phyloP scores from a whole-genome alignment of 176 grass and related monocot species.

The Oryza glaberrima region DNA sequence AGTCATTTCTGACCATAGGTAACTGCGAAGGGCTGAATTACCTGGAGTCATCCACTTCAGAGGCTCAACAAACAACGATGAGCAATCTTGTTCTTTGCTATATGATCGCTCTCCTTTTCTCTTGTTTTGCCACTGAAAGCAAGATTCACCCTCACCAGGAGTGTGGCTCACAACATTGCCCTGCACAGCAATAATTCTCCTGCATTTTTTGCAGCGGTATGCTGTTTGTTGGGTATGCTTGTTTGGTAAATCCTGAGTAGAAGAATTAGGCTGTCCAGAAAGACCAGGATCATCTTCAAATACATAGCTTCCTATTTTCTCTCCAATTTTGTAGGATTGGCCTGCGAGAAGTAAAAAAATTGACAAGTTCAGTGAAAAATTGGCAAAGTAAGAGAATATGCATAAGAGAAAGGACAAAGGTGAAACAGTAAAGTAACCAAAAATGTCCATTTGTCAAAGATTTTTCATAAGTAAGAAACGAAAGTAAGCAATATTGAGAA shows the following conservation, averaged over 20 bases:
- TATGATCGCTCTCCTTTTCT: slow-evolving; percentile 45
- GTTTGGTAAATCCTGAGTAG: slow-evolving; percentile 29
- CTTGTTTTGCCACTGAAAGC: slow-evolving; percentile 71
- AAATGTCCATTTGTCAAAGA: neutral
- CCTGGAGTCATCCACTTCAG: slow-evolving; percentile 98
- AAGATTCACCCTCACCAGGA: slow-evolving; percentile 70
- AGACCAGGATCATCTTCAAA: slow-evolving; percentile 85
- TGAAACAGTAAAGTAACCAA: neutral
- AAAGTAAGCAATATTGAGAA: neutral
- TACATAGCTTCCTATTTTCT: slow-evolving; percentile 65
- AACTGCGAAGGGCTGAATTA: slow-evolving; percentile 19
- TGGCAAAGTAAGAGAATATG: neutral
- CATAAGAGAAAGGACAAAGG: neutral
- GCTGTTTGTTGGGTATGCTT: slow-evolving; percentile 45
- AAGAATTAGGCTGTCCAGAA: slow-evolving; percentile 39
- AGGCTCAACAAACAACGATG: slow-evolving; percentile 89
- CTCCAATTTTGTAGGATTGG: slow-evolving; percentile 73
- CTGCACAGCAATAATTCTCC: slow-evolving; percentile 70
- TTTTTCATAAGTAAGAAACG: neutral
- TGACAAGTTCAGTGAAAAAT: neutral
- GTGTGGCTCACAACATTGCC: slow-evolving; percentile 80
- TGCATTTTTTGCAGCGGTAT: slow-evolving; percentile 92
- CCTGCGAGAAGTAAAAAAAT: slow-evolving; percentile 39
- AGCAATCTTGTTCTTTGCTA: slow-evolving; percentile 73
- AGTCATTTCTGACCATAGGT: neutral